Percentiles rank a stretch among this genome's conserved stretches.
Conservation (phyloP, 2,329 filamentous ascomycete genomes). For the Teratosphaeria gauchensis region DNA sequence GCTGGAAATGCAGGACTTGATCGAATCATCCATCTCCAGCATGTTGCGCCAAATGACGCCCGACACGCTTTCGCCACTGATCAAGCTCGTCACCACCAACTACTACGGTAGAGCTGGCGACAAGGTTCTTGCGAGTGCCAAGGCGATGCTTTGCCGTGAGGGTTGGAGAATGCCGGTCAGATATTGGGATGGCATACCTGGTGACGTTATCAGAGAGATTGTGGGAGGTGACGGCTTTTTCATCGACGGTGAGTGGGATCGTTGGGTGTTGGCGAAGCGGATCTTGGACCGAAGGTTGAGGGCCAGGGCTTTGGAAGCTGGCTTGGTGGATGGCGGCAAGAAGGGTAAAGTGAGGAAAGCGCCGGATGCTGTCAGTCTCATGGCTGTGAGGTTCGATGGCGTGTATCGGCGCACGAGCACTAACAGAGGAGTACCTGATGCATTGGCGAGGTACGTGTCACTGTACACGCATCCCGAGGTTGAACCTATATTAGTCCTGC, state of each 20-base stretch:
- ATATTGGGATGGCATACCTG: constrained; percentile 49
- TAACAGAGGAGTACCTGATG: constrained; percentile 32
- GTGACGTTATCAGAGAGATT: constrained; percentile 49
- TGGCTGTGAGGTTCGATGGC: constrained; percentile 44
- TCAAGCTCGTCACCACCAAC: constrained; percentile 45
- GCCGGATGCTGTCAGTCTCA: constrained; percentile 38
- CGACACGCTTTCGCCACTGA: constrained; percentile 38
- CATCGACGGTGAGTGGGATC: constrained; percentile 47
- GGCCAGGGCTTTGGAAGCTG: constrained; percentile 37
- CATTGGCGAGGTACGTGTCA: constrained; percentile 39
- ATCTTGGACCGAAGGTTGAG: constrained; percentile 44
- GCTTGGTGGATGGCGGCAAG: constrained; percentile 36
- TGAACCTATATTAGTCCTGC: constrained; percentile 44
- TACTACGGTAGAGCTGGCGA: constrained; percentile 48
- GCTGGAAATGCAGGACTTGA: constrained; percentile 49
- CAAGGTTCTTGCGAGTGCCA: constrained; percentile 46
- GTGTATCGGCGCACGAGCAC: constrained; percentile 40
- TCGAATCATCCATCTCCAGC: constrained; percentile 44
- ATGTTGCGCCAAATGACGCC: constrained; percentile 47
- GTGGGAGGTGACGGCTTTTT: constrained; percentile 51
- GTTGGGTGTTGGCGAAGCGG: constrained; percentile 47
- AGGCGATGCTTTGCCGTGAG: constrained; percentile 48
- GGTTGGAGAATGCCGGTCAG: constrained; percentile 47
- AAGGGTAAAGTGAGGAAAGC: constrained; percentile 35
- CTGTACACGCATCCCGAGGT: constrained; percentile 47